Evolutionary conservation across 2,329 filamentous ascomycete species (phyloP).

Genomic region (Ceratocystis lukuohia): DNA sequence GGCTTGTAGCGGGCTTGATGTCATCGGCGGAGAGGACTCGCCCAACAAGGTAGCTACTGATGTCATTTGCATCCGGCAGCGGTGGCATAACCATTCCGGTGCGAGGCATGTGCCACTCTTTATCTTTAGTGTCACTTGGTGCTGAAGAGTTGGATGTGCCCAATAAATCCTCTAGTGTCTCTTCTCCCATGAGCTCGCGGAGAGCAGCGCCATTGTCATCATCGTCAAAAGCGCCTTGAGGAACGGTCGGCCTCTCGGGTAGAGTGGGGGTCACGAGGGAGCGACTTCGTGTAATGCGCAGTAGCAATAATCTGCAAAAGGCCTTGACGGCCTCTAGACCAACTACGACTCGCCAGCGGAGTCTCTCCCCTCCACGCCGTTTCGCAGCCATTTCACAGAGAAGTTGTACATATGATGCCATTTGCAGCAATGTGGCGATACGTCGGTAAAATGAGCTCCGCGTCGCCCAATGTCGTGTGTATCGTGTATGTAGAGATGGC

Average conservation of each 20-base stretch:
- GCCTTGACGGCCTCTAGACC: conserved; percentile 78
- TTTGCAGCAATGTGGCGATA: conserved; percentile 69
- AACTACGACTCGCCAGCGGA: conserved; percentile 77
- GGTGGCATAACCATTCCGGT: conserved; percentile 76
- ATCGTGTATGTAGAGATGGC: conserved; percentile 47
- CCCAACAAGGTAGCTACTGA: conserved; percentile 73
- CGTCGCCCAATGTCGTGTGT: conserved; percentile 53
- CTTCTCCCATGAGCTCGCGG: conserved; percentile 33
- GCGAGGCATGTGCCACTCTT: conserved; percentile 83
- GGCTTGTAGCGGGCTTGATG: conserved; percentile 77
- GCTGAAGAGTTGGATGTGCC: conserved; percentile 47
- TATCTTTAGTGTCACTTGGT: conserved; percentile 30
- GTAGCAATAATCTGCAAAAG: conserved; percentile 62
- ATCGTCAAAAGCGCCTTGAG: conserved; percentile 33
- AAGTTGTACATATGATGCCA: conserved; percentile 88
- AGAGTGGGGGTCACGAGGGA: conserved; percentile 72
- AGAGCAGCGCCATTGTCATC: conserved; percentile 33
- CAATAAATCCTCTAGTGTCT: conserved; percentile 24
- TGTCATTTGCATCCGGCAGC: conserved; percentile 67
- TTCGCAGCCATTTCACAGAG: conserved; percentile 97
- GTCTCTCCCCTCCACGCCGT: conserved; percentile 61
- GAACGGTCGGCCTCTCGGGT: conserved; percentile 69
- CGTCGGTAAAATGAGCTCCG: conserved; percentile 60
- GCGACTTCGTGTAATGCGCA: conserved; percentile 70
- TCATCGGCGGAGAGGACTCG: conserved; percentile 92